Base-by-base conservation (phyloP, 2,329 filamentous ascomycete genomes). In the Diaporthe sp. region DNA sequence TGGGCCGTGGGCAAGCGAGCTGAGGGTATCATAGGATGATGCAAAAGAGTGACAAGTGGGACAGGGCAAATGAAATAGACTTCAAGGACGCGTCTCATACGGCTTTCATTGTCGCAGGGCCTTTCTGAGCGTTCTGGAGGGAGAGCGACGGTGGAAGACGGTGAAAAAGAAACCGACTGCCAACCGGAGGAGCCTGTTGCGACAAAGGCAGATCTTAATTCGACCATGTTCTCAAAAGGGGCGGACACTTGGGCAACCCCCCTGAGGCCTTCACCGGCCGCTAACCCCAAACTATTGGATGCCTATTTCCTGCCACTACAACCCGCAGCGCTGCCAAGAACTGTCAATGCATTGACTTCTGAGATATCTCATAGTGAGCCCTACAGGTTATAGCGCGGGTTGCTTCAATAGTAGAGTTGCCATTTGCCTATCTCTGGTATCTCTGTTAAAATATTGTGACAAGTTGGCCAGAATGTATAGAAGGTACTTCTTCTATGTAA, bases 41-140 rank as follows among this genome's bases (percentile, higher is more conserved):
- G 42, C 55, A 73, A 75, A 75, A 42, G 74, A 75, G 74, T 45
- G 74, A 70, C 74, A 50, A 67, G 61, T 70, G 47, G 67, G 71
- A 69, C 55, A 25, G 55, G 57, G 47, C 64, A 30, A 60, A 66
- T 45, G 35, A 75, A 71, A 38, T 66, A 71, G 40, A 55, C 42
- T 45, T 58, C 47, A 22, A 60, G 42, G 50, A 55, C 55, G 58
- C 38, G 38, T 42, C 42, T 69, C 45, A 69, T 33, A 54, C 30
- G 70, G 28, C 58, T 61, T 47, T 69, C 61, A 69, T 61, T 55
- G 70, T 52, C 47, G 45, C 57, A 55, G 54, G 70, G 70, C 7
- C 70, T 60, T 40, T 35, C 47, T 19, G 33, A 28, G 17, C 47
- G 60, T 55, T 54, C 12, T 28, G 33, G 33, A 35, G 40, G 64